A percentile compares a stretch with the other conserved stretches of the same genome.
phyloP scores from a whole-genome alignment of 495 filamentous ascomycete species.

The Aspergillus indologenus region DNA sequence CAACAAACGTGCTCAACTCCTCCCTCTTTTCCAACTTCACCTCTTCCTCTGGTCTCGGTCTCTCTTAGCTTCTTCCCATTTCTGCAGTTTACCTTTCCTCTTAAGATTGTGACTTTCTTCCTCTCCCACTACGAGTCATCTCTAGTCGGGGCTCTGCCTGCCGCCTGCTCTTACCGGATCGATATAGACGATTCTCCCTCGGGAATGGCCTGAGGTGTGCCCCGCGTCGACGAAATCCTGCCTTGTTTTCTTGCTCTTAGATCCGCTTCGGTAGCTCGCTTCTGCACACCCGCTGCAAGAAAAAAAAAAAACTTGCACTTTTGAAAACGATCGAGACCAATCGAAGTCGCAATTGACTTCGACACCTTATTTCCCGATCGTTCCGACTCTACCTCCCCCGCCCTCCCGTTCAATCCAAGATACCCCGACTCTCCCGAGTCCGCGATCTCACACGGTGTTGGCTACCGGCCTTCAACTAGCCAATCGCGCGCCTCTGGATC shows the following conservation, averaged over 20 bases:
- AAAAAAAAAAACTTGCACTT: background rate
- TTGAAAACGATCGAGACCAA: background rate
- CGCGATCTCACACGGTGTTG: constrained; percentile 5
- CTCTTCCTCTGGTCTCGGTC: background rate
- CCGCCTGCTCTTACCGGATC: background rate
- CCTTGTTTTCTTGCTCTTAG: constrained; percentile 1
- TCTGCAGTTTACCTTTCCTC: background rate
- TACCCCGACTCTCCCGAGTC: constrained; percentile 8
- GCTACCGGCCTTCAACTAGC: background rate
- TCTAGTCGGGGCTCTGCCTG: background rate
- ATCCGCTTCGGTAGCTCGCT: background rate
- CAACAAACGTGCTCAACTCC: background rate
- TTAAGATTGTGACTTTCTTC: background rate
- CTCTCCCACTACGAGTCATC: background rate
- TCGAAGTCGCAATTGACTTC: background rate
- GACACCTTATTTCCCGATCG: constrained; percentile 11
- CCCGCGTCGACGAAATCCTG: constrained; percentile 18
- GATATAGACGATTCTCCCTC: constrained; percentile 2
- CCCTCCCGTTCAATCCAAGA: constrained; percentile 10
- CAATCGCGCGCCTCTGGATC: background rate
- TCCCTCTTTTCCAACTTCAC: background rate
- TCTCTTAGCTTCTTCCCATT: background rate
- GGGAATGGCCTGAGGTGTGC: constrained; percentile 20
- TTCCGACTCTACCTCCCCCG: constrained; percentile 4
- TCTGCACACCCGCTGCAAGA: constrained; percentile 1